Percentiles rank a stretch among this genome's conserved stretches.
Conservation (phyloP, 345 rosid genomes). For the Citrus australasica region DNA sequence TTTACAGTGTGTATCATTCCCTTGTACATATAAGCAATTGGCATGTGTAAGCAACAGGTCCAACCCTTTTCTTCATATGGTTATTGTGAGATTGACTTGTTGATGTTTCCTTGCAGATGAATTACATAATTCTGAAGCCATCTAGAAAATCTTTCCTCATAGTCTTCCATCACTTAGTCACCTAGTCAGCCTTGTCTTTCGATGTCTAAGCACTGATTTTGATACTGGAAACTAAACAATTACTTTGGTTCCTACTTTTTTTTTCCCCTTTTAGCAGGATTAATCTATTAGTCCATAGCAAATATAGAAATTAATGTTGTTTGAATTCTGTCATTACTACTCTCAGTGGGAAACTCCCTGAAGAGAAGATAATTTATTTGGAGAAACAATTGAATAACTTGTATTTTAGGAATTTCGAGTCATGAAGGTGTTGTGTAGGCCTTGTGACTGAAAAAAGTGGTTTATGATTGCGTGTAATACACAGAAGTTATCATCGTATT, state of each 20-base stretch:
- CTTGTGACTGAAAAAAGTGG: neutral
- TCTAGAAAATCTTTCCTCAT: neutral
- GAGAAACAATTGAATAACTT: neutral
- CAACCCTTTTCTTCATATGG: neutral
- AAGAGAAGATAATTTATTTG: neutral
- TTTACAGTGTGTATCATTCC: neutral
- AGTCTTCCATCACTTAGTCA: neutral
- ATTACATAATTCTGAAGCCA: neutral
- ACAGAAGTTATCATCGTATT: neutral
- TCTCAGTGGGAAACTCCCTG: neutral
- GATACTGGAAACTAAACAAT: neutral
- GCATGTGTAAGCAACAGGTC: neutral
- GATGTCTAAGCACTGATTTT: neutral
- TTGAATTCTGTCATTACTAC: neutral
- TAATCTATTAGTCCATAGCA: neutral
- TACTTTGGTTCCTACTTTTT: neutral
- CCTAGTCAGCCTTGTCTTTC: neutral
- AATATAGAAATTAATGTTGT: neutral
- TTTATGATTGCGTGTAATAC: neutral
- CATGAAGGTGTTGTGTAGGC: neutral
- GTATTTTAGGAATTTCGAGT: neutral
- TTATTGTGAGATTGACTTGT: neutral
- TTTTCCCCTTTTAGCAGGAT: neutral
- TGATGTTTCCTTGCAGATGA: neutral
- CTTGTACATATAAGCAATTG: no score